Evolutionary conservation across 2,329 filamentous ascomycete species (phyloP).

Genomic region (Reticulascus tulasneorum): DNA sequence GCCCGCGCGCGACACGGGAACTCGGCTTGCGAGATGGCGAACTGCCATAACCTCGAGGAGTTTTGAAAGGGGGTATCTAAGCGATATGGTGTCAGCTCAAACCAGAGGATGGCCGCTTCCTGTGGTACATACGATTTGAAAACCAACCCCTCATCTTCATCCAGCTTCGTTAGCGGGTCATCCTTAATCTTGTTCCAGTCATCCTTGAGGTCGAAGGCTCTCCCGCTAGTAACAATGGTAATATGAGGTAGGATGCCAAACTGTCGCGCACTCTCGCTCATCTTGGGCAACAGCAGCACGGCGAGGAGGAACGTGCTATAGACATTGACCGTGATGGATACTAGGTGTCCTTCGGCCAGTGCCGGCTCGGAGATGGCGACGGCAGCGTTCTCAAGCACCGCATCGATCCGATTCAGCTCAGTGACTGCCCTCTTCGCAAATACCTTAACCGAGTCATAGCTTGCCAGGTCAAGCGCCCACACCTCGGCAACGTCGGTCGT

Average conservation of each 20-base stretch:
- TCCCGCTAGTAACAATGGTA: too few species aligned
- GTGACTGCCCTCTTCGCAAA: conserved; percentile 26
- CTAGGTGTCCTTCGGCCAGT: too few species aligned
- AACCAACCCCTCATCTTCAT: background rate
- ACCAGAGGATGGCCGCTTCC: too few species aligned
- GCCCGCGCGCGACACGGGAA: conserved; percentile 21
- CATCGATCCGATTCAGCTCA: conserved; percentile 30
- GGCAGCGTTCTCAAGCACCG: conserved; percentile 27
- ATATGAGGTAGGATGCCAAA: too few species aligned
- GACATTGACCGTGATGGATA: conserved; percentile 33
- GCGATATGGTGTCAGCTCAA: too few species aligned
- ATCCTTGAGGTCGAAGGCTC: too few species aligned
- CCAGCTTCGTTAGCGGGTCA: background rate
- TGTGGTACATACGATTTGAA: background rate
- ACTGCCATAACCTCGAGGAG: conserved; percentile 20
- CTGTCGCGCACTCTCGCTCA: conserved; percentile 17
- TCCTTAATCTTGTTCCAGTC: conserved; percentile 1
- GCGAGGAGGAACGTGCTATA: conserved; percentile 19
- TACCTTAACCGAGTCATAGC: conserved; percentile 30
- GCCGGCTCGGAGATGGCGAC: conserved; percentile 22
- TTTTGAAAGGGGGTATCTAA: conserved; percentile 24
- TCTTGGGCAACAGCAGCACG: conserved; percentile 18
- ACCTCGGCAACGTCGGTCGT: background rate
- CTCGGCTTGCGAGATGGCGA: conserved; percentile 20
- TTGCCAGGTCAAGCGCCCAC: conserved; percentile 29